Percentiles rank a stretch among this genome's conserved stretches.
Conservation (phyloP, 768 basidiomycete genomes). For the Agaricus subrufescens region DNA sequence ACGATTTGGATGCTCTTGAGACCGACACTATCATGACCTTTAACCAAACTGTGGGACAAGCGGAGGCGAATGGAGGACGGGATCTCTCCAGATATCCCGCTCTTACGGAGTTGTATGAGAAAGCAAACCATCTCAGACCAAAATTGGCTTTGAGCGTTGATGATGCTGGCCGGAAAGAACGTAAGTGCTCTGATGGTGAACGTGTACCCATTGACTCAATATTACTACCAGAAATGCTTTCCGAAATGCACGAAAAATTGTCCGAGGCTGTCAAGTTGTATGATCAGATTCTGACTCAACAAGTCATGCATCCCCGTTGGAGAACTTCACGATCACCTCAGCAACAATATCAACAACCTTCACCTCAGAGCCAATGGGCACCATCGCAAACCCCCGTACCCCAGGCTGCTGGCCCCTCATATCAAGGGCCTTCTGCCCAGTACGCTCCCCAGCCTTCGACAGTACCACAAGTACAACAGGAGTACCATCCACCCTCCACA, state of each 20-base stretch:
- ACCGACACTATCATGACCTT: slow-evolving; percentile 86
- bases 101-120: slow-evolving; percentile 80
- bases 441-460: slow-evolving; percentile 25
- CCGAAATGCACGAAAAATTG: slow-evolving; percentile 93
- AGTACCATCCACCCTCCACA: slow-evolving; percentile 16
- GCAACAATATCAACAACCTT: slow-evolving; percentile 11
- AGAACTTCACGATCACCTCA: slow-evolving; percentile 29
- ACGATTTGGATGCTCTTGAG: slow-evolving; percentile 81
- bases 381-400: slow-evolving; percentile 10
- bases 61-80: slow-evolving; percentile 69
- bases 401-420: slow-evolving; percentile 17
- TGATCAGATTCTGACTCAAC: slow-evolving; percentile 81
- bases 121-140: slow-evolving; percentile 71
- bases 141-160: slow-evolving; percentile 82
- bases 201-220: neutral
- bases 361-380: slow-evolving; percentile 24
- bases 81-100: slow-evolving; percentile 82
- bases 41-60: slow-evolving; percentile 84
- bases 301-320: slow-evolving; percentile 72
- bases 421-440: slow-evolving; percentile 27
- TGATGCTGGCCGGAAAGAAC: slow-evolving; percentile 82
- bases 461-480: slow-evolving; percentile 11
- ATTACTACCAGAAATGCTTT: slow-evolving; percentile 60
- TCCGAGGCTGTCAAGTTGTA: slow-evolving; percentile 91
- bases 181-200: slow-evolving; percentile 33